Base-by-base conservation (phyloP, 108 stramenopile genomes). In the Cyclotella sp. region DNA sequence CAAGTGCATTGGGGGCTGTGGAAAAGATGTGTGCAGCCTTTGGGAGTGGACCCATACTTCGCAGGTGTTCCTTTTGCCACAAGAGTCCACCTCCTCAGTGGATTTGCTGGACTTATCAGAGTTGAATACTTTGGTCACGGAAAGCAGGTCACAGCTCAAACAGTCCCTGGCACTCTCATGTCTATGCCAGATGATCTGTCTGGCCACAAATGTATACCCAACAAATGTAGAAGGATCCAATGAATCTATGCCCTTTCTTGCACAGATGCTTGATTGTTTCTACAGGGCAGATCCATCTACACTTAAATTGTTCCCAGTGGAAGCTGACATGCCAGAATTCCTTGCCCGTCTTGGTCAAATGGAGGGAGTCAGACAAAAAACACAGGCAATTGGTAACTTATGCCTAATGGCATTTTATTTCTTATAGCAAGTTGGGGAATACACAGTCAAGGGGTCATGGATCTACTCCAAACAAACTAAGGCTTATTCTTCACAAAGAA, bases 31-130 rank as follows among this genome's bases (percentile, higher is more conserved):
- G 3, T 3, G 6, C 1, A 9, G 9, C 47, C 47, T 49, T 9
- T 49, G 47, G 47, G 74, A 54, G 53, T 65, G 53, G 63, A 65
- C 74, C 74, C 74, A 65, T 22, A 26, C 13, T 43, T 64, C 3
- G 6, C 1, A 3, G 47, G 47, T n/a, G 6, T 49, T 9, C 3
- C 47, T n/a, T n/a, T n/a, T n/a, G n/a, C n/a, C n/a, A n/a, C 11
- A 13, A 45, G 13, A 13, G 44, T 12, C 13, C 13, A 9, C 11
- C 10, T n/a, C 40, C 3, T 43, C 62, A 6, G 5, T n/a, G 13
- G 26, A 5, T 43, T 63, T 19, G 44, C 44, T 12, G 44, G 11
- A 13, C 9, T 9, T 9, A 13, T 45, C 11, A 9, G 44, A 13
- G 13, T 12, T 45, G 44, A 13, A 45, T 9, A 13, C 9, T 45